A percentile compares a stretch with the other conserved stretches of the same genome.
Evolutionary conservation across 345 rosid species (phyloP).

Genomic region (Mallotus nudiflorus): DNA sequence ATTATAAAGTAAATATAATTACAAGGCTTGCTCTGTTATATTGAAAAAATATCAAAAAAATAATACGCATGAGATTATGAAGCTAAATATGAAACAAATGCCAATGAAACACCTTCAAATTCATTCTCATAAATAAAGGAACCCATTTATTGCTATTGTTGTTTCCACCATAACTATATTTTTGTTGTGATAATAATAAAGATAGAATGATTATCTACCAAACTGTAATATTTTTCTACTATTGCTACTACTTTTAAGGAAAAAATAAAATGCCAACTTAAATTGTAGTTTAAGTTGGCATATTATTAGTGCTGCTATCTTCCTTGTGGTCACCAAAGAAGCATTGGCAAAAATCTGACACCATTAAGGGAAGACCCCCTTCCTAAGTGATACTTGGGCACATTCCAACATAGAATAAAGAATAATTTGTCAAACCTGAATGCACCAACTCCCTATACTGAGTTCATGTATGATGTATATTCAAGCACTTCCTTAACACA

Average conservation of each 20-base stretch:
- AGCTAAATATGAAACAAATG: conserved; percentile 5
- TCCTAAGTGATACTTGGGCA: conserved; percentile 82
- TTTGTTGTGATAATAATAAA: not conserved
- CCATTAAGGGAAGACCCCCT: conserved; percentile 96
- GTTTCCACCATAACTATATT: not conserved
- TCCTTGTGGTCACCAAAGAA: conserved; percentile 91
- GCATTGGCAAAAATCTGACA: conserved; percentile 86
- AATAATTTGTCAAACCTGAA: too few relatives aligned
- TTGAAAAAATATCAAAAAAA: not conserved
- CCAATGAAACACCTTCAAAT: conserved; percentile 13
- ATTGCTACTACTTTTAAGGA: not conserved
- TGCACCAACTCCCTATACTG: not conserved
- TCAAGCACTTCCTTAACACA: not conserved
- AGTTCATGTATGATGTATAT: not conserved
- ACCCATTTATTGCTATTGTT: conserved; percentile 6
- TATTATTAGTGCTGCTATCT: conserved; percentile 30
- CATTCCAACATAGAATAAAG: too few relatives aligned
- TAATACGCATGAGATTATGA: conserved; percentile 3
- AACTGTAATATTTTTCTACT: not conserved
- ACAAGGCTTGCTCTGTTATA: conserved; percentile 15
- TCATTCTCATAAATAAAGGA: conserved; percentile 7
- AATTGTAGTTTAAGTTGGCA: conserved; percentile 40
- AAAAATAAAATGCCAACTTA: conserved; percentile 22
- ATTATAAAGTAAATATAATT: not conserved
- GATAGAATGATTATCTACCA: conserved; percentile 11